Evolutionary conservation across 352 stramenopile species (phyloP).

Genomic region (Pythium sukuiense): DNA sequence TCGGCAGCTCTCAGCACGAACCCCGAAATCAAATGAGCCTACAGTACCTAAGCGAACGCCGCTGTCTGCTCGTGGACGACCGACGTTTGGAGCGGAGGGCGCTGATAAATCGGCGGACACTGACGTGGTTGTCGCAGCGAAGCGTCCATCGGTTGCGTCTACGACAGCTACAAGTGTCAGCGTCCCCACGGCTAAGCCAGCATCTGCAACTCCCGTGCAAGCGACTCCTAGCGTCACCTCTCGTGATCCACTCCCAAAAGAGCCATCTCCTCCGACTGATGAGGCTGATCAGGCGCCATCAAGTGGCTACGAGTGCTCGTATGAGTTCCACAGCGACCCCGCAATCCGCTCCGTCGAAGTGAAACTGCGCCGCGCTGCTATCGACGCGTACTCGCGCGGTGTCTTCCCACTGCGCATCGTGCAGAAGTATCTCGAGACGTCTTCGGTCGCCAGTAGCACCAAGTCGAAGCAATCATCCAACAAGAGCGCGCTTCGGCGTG

Average conservation of each 20-base stretch:
- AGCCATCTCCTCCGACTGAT: not conserved
- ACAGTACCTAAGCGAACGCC: not conserved
- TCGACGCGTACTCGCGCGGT: conserved; percentile 69
- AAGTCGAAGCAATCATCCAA: conserved; percentile 15
- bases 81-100: not conserved
- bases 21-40: not conserved
- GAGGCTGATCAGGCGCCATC: not conserved
- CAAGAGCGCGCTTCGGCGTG: conserved; percentile 61
- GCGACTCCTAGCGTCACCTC: not conserved
- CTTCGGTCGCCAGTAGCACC: conserved; percentile 18
- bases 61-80: not conserved
- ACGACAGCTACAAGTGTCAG: not conserved
- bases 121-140: not conserved
- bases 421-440: conserved; percentile 61
- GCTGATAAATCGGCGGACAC: not conserved
- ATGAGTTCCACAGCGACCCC: conserved; percentile 79
- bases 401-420: conserved; percentile 71
- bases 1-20: not conserved
- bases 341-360: conserved; percentile 83
- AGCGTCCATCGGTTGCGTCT: not conserved
- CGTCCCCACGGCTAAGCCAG: not conserved
- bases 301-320: conserved; percentile 60
- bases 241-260: not conserved
- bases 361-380: conserved; percentile 74
- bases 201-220: not conserved